A percentile compares a stretch with the other conserved stretches of the same genome.
Evolutionary conservation across 2,329 filamentous ascomycete species (phyloP).

Genomic region (Stachybotrys chlorohalonatus): DNA sequence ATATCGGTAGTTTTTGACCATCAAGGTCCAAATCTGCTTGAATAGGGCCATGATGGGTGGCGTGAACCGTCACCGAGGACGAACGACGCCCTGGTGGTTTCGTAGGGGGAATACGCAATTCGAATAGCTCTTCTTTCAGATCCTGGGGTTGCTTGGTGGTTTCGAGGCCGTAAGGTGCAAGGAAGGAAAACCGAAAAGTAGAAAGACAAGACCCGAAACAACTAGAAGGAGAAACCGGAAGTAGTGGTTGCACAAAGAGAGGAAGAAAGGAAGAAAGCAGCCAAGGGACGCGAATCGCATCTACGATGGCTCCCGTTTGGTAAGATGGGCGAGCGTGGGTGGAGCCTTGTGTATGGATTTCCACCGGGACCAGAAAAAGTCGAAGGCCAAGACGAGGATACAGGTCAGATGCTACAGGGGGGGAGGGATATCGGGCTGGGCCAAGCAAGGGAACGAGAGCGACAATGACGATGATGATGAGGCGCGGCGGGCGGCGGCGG

Average conservation of each 20-base stretch:
- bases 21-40: constrained; percentile 52
- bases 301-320: background rate
- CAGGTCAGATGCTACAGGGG: no score
- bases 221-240: background rate
- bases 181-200: background rate
- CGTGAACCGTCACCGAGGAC: background rate
- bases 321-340: no score
- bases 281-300: background rate
- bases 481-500: no score
- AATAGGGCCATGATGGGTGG: constrained; percentile 36
- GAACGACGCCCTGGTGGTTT: background rate
- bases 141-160: background rate
- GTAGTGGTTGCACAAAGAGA: background rate
- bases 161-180: background rate
- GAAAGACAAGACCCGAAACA: background rate
- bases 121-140: background rate
- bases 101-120: no score
- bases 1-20: constrained; percentile 53
- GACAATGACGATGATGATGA: no score
- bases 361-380: no score
- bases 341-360: no score
- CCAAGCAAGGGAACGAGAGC: no score
- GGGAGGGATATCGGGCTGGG: no score
- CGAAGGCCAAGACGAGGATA: no score
- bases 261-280: background rate